Percentiles rank a stretch among this genome's conserved stretches.
Evolutionary conservation across 257 asterid genomes (phyloP).

Genomic region (Solanum peruvianum): DNA sequence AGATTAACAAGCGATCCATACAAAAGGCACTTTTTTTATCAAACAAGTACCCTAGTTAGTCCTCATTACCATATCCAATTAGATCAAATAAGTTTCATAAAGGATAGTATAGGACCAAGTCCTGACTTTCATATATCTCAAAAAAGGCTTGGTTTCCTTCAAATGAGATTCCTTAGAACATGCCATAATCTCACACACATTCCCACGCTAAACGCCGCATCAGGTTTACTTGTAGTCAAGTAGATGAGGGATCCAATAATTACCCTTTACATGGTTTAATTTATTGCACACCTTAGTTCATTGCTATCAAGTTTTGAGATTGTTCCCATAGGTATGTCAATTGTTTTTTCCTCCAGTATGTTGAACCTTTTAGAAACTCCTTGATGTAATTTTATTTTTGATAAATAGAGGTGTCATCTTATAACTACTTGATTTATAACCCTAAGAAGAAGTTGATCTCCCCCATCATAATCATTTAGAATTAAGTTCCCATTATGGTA

Average conservation of each 20-base stretch:
- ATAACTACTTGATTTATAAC: too few species aligned
- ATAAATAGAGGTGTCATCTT: too few species aligned
- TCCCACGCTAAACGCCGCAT: neutral
- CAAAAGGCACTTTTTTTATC: neutral
- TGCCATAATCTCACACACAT: neutral
- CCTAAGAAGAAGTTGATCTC: neutral
- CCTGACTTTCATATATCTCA: neutral
- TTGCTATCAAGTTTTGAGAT: neutral
- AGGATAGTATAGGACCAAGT: neutral
- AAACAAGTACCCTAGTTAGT: neutral
- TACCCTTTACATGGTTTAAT: neutral
- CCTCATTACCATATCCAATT: neutral
- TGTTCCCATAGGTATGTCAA: neutral
- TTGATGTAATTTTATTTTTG: neutral
- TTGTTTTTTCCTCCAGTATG: neutral
- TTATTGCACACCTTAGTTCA: too few species aligned
- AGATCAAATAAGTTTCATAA: neutral
- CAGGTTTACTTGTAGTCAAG: neutral
- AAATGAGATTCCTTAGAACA: neutral
- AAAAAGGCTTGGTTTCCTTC: neutral
- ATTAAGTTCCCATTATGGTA: too few species aligned
- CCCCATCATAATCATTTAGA: neutral
- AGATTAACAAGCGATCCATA: neutral
- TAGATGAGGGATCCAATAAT: neutral
- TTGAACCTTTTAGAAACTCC: neutral